Percentiles rank a stretch among this genome's conserved stretches.
Evolutionary conservation across 148 eudicot species (phyloP).

Genomic region (Spergularia bocconei): DNA sequence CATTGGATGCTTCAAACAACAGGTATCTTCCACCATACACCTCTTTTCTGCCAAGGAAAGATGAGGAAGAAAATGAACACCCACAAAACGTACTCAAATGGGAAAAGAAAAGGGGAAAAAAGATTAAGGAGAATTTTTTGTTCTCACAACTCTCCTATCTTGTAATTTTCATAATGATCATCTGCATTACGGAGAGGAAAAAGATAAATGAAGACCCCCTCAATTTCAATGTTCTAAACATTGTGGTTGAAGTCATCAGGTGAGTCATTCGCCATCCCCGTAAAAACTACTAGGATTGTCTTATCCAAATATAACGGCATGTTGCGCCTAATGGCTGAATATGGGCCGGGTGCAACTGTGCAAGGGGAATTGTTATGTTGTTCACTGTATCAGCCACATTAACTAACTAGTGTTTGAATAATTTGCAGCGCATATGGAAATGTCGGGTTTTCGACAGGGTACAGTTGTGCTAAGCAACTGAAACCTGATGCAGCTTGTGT

Average conservation of each 20-base stretch:
- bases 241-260: conserved; percentile 71
- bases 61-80: conserved; percentile 15
- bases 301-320: too few species aligned
- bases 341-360: too few species aligned
- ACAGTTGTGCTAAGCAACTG: conserved; percentile 50
- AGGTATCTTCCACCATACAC: conserved; percentile 52
- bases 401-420: neutral
- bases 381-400: neutral
- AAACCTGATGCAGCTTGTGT: conserved; percentile 39
- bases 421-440: conserved; percentile 73
- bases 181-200: conserved; percentile 65
- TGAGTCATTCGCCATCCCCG: neutral
- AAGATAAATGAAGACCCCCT: conserved; percentile 62
- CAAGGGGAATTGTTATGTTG: neutral
- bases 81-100: neutral
- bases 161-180: conserved; percentile 42
- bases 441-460: conserved; percentile 73
- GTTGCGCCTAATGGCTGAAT: neutral
- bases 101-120: conserved; percentile 10
- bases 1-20: neutral
- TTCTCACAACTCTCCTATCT: conserved; percentile 52
- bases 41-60: conserved; percentile 29
- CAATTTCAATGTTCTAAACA: conserved; percentile 65
- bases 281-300: too few species aligned
- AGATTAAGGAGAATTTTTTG: conserved; percentile 21